Conservation (phyloP, 352 stramenopile species). For the Lagenidium sp. region DNA sequence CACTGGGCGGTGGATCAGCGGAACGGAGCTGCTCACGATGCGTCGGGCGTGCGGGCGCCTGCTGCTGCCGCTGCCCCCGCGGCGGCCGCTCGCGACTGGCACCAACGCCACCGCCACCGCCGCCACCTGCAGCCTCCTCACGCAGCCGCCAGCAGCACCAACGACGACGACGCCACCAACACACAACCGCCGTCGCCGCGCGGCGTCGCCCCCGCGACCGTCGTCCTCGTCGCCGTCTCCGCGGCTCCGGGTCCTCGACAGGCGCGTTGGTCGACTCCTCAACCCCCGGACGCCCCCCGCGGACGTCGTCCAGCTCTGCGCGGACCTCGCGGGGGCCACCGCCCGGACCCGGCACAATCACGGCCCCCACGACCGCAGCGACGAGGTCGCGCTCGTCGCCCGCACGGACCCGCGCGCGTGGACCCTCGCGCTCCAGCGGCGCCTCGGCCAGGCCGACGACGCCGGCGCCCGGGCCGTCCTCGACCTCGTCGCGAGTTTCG, state of each 20-base stretch:
- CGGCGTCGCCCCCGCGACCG: background rate
- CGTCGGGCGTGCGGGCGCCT: slow-evolving; percentile 7
- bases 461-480: slow-evolving; percentile 37
- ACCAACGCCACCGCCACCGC: background rate
- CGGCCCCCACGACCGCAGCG: too few relatives aligned
- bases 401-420: slow-evolving; percentile 38
- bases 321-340: slow-evolving; percentile 21
- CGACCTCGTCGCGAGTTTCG: slow-evolving; percentile 32
- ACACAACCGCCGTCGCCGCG: background rate
- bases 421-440: slow-evolving; percentile 49
- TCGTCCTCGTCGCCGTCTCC: background rate
- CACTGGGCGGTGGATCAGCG: background rate
- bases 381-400: slow-evolving; percentile 33
- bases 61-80: slow-evolving; percentile 1
- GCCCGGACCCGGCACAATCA: too few relatives aligned
- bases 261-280: slow-evolving; percentile 27
- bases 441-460: slow-evolving; percentile 34
- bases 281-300: slow-evolving; percentile 15
- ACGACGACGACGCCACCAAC: background rate
- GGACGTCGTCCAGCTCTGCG: slow-evolving; percentile 24
- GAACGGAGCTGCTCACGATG: background rate
- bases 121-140: background rate
- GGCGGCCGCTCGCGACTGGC: background rate
- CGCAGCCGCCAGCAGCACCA: background rate
- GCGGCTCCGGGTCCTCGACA: slow-evolving; percentile 20